phyloP scores from a whole-genome alignment of 2,329 filamentous ascomycete species.

The Annulohypoxylon truncatum region DNA sequence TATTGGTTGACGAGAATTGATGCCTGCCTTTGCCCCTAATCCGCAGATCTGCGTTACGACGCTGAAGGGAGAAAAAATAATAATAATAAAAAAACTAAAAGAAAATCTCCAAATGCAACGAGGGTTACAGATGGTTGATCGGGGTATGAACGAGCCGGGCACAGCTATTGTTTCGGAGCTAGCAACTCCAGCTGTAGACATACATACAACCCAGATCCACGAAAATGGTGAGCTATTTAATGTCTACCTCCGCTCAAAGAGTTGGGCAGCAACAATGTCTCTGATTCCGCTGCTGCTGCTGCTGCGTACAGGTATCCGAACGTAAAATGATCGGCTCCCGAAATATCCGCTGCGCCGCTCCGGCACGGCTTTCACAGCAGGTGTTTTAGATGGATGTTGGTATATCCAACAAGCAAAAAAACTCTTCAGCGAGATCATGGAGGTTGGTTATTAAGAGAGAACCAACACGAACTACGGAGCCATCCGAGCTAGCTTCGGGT shows the following conservation, averaged over 20 bases:
- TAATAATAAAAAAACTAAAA: background rate
- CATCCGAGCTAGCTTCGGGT: conserved; percentile 30
- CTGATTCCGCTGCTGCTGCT: background rate
- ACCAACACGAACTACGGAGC: conserved; percentile 12
- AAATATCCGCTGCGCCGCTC: background rate
- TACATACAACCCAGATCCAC: background rate
- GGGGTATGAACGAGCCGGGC: conserved; percentile 1
- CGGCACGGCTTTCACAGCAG: background rate
- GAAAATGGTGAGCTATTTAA: background rate
- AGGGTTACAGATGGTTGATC: conserved; percentile 19
- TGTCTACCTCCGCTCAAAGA: background rate
- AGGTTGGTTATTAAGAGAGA: background rate
- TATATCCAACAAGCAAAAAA: background rate
- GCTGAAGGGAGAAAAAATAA: conserved; percentile 1
- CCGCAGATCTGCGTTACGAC: conserved; percentile 28
- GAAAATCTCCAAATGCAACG: conserved; percentile 4
- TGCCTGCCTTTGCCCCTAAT: conserved; percentile 10
- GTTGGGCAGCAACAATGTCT: background rate
- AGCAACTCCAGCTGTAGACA: background rate
- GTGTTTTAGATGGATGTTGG: background rate
- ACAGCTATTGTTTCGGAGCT: conserved; percentile 15
- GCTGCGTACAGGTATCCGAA: background rate
- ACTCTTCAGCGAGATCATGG: background rate
- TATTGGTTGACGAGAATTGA: conserved; percentile 8
- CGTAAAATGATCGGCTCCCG: background rate